Base-by-base conservation (phyloP, 805 yeast genomes). In the Candida cerambycidarum region DNA sequence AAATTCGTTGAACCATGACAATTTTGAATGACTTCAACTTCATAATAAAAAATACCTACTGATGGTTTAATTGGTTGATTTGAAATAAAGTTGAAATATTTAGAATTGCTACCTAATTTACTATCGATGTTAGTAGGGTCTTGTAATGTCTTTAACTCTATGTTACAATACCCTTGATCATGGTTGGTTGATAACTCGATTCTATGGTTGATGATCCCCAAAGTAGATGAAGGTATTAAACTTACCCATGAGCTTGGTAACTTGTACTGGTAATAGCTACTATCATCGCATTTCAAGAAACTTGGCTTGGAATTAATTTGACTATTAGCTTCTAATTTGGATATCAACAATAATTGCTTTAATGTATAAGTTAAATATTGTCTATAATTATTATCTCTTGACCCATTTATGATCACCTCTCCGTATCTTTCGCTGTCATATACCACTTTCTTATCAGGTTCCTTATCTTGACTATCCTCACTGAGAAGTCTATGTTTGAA, bases 211-310 rank as follows among this genome's bases (percentile, higher is more conserved):
- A 69, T 45, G 21, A 46, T 47, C 11, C 45, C 50, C 24, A 64
- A 48, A 38, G 52, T 51, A 14, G 56, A 51, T 12, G 49, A 56
- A 4, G 64, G 55, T 9, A 63, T 54, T n/a, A 70, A 46, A 7
- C 75, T 72, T 2, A 58, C 53, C 75, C 76, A 69, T 14, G 65
- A 60, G 42, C 62, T 50, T 1, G 75, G 75, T 28, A 69, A 56
- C 0, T 63, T 56, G 41, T 64, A 62, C 16, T 60, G 53, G 32
- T 62, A 65, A 27, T 47, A 47, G 4, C 52, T 48, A 14, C 46
- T 55, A 25, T 13, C 15, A 27, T 37, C 37, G 17, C 58, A 51
- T 48, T 47, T 46, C 3, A 66, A 46, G 41, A 63, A 58, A 34
- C 66, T 60, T 1, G 43, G 44, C 12, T 28, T 32, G 12, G 61